phyloP scores from a whole-genome alignment of 2,329 filamentous ascomycete genomes.

The Stachybotrys chartarum region DNA sequence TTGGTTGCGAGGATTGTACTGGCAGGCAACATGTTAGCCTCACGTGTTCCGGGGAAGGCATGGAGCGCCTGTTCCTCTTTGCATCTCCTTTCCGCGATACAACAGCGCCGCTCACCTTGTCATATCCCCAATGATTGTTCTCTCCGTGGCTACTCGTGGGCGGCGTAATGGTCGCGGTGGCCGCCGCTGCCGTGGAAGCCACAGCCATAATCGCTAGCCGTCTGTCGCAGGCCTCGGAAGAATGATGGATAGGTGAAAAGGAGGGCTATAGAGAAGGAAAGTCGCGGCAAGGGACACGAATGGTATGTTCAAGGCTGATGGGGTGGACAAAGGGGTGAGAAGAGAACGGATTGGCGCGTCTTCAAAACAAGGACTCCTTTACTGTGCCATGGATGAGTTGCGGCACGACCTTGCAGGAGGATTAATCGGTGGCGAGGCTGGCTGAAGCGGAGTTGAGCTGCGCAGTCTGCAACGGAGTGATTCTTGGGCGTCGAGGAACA shows the following conservation, averaged over 20 bases:
- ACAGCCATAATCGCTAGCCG: constrained; percentile 36
- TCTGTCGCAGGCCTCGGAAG: constrained; percentile 6
- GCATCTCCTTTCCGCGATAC: neutral
- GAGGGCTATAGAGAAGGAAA: neutral
- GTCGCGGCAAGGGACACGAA: neutral
- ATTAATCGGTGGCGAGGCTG: neutral
- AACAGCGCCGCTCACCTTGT: constrained; percentile 27
- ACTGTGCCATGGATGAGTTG: neutral
- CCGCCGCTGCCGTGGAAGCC: constrained; percentile 42
- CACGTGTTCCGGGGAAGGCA: neutral
- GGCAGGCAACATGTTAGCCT: constrained; percentile 6
- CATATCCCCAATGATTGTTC: constrained; percentile 35
- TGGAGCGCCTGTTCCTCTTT: neutral
- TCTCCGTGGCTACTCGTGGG: constrained; percentile 43
- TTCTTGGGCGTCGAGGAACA: neutral
- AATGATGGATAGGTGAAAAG: neutral
- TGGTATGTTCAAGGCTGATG: neutral
- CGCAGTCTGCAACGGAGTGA: neutral
- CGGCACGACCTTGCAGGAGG: neutral
- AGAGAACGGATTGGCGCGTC: neutral
- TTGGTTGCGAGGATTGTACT: constrained; percentile 8
- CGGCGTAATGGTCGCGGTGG: constrained; percentile 39
- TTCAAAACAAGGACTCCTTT: neutral
- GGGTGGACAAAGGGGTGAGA: neutral
- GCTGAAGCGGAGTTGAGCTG: neutral